These are phyloP conservation scores for Diaporthe sp. DNA, from an alignment of 2,329 filamentous ascomycete genomes.

Conservation along the genomic window DNA sequence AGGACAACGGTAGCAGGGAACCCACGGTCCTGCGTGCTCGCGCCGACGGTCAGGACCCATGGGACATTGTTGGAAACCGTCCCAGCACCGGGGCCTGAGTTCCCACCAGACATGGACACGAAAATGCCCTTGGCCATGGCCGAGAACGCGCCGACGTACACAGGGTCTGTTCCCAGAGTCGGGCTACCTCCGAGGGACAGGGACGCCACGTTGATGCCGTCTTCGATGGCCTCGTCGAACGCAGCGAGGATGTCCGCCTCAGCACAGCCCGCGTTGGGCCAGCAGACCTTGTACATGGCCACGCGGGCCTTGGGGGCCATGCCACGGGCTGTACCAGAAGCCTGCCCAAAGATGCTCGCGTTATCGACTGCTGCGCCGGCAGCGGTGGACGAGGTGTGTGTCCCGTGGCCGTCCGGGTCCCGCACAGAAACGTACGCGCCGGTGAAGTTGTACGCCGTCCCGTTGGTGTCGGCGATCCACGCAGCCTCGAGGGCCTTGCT, in stretches of 20 bases:
- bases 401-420: conserved; percentile 26
- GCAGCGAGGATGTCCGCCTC: conserved; percentile 18
- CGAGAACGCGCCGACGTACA: background rate
- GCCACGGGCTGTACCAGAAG: conserved; percentile 17
- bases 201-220: conserved; percentile 17
- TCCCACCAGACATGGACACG: conserved; percentile 19
- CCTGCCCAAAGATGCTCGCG: conserved; percentile 1
- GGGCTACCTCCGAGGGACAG: conserved; percentile 7
- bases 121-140: conserved; percentile 17
- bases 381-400: conserved; percentile 15
- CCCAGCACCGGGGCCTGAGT: background rate
- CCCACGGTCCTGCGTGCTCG: conserved; percentile 19
- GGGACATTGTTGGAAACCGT: conserved; percentile 23
- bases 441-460: conserved; percentile 17
- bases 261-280: background rate
- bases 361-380: background rate
- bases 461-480: conserved; percentile 17
- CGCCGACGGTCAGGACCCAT: conserved; percentile 15
- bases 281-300: conserved; percentile 32
- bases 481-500: conserved; percentile 37
- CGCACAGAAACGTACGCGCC: background rate
- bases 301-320: conserved; percentile 14
- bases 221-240: conserved; percentile 5
- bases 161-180: background rate
- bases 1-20: conserved; percentile 12